Percentiles rank a stretch among this genome's conserved stretches.
Evolutionary conservation across 192 early-diverging fungal genomes (phyloP).

Genomic region (Piromyces finnis): DNA sequence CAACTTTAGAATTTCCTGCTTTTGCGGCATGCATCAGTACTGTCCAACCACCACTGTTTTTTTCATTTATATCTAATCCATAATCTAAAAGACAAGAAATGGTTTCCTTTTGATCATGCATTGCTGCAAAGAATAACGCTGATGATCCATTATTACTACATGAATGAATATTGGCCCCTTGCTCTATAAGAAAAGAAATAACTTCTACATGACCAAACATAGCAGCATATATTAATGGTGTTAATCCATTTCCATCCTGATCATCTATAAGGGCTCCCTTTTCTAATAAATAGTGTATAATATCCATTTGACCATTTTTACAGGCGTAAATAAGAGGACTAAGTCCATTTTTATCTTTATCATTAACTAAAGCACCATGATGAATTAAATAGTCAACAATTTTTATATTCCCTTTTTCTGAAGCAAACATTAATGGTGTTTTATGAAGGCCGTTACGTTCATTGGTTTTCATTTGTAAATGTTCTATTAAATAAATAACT

Average conservation of each 20-base stretch:
- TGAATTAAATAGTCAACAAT: not conserved
- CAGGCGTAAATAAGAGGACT: not conserved
- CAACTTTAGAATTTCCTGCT: not conserved
- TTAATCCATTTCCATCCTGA: not conserved
- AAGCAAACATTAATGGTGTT: not conserved
- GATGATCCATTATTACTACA: not conserved
- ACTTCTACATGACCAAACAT: not conserved
- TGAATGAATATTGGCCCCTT: not conserved
- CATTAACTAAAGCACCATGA: not conserved
- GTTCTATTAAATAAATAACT: not conserved
- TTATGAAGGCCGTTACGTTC: not conserved
- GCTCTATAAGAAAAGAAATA: not conserved
- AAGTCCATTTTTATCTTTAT: not conserved
- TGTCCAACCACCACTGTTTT: not conserved
- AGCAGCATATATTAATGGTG: not conserved
- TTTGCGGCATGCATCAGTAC: not conserved
- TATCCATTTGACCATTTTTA: not conserved
- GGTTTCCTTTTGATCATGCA: not conserved
- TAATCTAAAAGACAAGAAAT: not conserved
- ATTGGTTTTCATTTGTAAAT: not conserved
- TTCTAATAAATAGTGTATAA: not conserved
- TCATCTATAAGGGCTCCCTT: not conserved
- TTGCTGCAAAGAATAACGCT: not conserved
- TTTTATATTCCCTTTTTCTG: not conserved
- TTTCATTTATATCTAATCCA: not conserved